Evolutionary conservation across 2,329 filamentous ascomycete species (phyloP).

Genomic region (Venturia asperata): DNA sequence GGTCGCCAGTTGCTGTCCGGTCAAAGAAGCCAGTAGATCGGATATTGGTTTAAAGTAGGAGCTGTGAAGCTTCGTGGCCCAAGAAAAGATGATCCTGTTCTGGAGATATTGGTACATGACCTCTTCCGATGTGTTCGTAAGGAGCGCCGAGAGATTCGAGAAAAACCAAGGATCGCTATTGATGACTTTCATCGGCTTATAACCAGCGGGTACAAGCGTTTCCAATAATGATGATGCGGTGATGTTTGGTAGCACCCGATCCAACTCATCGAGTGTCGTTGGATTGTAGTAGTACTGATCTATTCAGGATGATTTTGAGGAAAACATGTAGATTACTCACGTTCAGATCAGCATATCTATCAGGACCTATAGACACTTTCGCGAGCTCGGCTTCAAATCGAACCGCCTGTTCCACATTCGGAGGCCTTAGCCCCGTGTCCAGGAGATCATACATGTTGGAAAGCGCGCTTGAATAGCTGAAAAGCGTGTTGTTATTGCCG

Average conservation of each 20-base stretch:
- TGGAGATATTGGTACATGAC: not conserved
- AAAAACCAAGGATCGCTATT: conserved; percentile 57
- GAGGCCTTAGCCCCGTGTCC: not conserved
- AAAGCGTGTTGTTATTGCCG: not conserved
- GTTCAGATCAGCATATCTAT: not conserved
- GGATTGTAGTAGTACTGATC: not conserved
- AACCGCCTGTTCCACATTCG: not conserved
- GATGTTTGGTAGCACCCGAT: conserved; percentile 50
- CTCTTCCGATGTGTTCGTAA: conserved; percentile 28
- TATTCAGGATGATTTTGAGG: not conserved
- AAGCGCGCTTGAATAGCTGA: not conserved
- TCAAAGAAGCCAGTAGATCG: not conserved
- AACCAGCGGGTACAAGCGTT: conserved; percentile 36
- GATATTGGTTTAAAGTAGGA: conserved; percentile 29
- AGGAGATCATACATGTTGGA: not conserved
- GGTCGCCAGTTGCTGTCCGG: not conserved
- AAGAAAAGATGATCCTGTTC: not conserved
- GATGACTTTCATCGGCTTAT: conserved; percentile 44
- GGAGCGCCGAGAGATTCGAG: conserved; percentile 48
- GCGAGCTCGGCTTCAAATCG: not conserved
- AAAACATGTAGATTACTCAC: not conserved
- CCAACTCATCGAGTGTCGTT: conserved; percentile 43
- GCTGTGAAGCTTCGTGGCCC: conserved; percentile 38
- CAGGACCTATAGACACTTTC: not conserved
- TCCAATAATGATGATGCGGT: conserved; percentile 46